Base-by-base conservation (phyloP, 805 yeast species). In the Ogataea thermomethanolica region DNA sequence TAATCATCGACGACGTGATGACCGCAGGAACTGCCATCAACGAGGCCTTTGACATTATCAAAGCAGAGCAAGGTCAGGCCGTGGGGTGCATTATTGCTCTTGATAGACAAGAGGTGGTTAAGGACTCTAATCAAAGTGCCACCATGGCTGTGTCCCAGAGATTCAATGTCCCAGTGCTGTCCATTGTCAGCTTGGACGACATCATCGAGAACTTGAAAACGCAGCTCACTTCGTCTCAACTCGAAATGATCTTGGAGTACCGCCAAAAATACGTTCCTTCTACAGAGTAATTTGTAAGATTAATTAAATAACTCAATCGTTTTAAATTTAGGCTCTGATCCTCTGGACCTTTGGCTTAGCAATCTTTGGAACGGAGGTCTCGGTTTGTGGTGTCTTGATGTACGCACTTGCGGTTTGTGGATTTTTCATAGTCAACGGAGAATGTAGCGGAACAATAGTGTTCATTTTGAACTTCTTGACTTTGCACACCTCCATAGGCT, bases 21-120 rank as follows among this genome's bases (percentile, higher is more conserved):
- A 91, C 98, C 45, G 98, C 98, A 1, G 99, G 99, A 29, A 93
- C 98, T 44, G 98, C 99, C 35, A 89, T 90, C 61, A 84, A 84
- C 54, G 98, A 93, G 67, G 97, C 98, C 0, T 84, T 86, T 55
- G 78, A 74, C 35, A 84, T 93, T 55, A 88, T 93, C 53, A 65
- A 66, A 20, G 65, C 56, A 20, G 91, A 80, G 50, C 69, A 76
- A 25, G 99, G 96, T 35, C 56, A 66, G 10, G 83, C 88, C 15
- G 85, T 80, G 33, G 98, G 95, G 7, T 78, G 88, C 42, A 81
- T 89, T 45, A 86, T 93, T 57, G 95, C 96, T 7, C 76, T 93
- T 52, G 99, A 93, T 64, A 82, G 99, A 72, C 95, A 90, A 71
- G 99, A 93, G 68, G 81, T 93, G 35, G 82, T 85, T 26, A 76